Evolutionary conservation across 2,329 filamentous ascomycete genomes (phyloP), one percentile per base, ranked within the genome.

Genomic region (Chrysosporium keratinophilum): DNA sequence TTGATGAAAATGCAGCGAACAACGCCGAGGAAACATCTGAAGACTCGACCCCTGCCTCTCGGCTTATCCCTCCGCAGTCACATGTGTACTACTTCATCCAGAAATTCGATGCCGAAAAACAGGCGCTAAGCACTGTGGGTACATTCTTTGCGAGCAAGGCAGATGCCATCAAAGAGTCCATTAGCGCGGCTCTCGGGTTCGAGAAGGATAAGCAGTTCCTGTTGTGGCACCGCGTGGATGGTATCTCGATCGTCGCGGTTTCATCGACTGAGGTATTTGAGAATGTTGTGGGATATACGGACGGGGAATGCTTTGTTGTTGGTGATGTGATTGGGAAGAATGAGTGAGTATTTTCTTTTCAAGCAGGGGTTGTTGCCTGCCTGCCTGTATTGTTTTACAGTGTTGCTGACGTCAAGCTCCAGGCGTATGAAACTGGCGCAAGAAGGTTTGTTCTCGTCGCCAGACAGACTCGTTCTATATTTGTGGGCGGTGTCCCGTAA

Each of bases 61-160:
- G 39, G 46, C 44, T 20, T 33, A 2, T 50, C 40, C 55, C 43
- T 31, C 41, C 40, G 19, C 31, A 15, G 44, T 45, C 35, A 4
- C 70, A 73, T 52, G 63, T 70, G 12, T 75, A 74, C 53, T 74
- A 73, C 56, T 74, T 76, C 57, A 64, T 80, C 43, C 76, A 80
- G 55, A 59, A 76, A 5, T 79, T 76, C 58, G 76, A 80, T 54
- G 69, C 74, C 12, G 73, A 78, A 23, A 67, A 67, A 9, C 74
- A 76, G 57, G 65, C 61, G 0, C 62, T 76, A 14, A 64, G 61
- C 6, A 69, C 69, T 2, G 61, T 70, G 11, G 70, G 70, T 28
- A 69, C 67, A 12, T 73, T 73, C 60, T 70, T 74, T 50, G 71
- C 68, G 5, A 68, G 67, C 48, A 62, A 64, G 9, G 66, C 67